A percentile compares a stretch with the other conserved stretches of the same genome.
Conservation (phyloP, 495 filamentous ascomycete species). For the Daldinia bambusicola region DNA sequence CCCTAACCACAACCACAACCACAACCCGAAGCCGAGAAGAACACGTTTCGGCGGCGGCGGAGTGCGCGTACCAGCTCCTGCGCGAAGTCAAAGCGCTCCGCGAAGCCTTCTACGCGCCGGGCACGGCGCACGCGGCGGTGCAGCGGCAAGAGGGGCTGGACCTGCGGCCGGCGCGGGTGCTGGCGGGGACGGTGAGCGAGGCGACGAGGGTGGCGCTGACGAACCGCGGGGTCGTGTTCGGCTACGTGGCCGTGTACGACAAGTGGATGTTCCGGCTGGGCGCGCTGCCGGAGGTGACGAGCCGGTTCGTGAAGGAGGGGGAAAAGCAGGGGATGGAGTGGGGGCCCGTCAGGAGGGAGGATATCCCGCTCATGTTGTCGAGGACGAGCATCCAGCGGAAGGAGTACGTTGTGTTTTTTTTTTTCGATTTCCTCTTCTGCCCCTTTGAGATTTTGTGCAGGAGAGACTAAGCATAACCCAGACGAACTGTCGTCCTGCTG, state of each 20-base stretch:
- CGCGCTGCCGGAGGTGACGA: slow-evolving; percentile 38
- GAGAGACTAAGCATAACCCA: not conserved
- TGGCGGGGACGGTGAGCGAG: slow-evolving; percentile 53
- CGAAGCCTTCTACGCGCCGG: slow-evolving; percentile 28
- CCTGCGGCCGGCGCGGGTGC: slow-evolving; percentile 21
- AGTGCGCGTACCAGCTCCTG: slow-evolving; percentile 26
- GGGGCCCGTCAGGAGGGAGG: slow-evolving; percentile 45
- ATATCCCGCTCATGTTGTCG: slow-evolving; percentile 49
- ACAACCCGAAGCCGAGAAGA: too few species aligned
- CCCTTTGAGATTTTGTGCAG: too few species aligned
- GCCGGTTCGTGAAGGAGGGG: slow-evolving; percentile 26
- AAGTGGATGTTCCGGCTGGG: slow-evolving; percentile 57
- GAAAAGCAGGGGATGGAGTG: slow-evolving; percentile 44
- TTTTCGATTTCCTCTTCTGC: not conserved
- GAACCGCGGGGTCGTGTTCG: slow-evolving; percentile 36
- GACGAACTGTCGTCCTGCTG: slow-evolving; percentile 51
- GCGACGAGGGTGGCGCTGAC: slow-evolving; percentile 41
- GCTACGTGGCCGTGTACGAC: slow-evolving; percentile 45
- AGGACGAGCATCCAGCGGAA: slow-evolving; percentile 49
- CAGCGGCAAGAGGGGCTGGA: not conserved
- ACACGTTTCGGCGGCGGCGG: not conserved
- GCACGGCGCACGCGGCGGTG: not conserved
- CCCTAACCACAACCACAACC: too few species aligned
- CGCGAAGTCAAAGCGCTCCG: slow-evolving; percentile 34
- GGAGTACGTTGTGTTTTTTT: slow-evolving; percentile 48